A percentile compares a stretch with the other conserved stretches of the same genome.
These are phyloP conservation scores for Pelargonium nanum DNA, from an alignment of 345 rosid species.

Conservation along the genomic window DNA sequence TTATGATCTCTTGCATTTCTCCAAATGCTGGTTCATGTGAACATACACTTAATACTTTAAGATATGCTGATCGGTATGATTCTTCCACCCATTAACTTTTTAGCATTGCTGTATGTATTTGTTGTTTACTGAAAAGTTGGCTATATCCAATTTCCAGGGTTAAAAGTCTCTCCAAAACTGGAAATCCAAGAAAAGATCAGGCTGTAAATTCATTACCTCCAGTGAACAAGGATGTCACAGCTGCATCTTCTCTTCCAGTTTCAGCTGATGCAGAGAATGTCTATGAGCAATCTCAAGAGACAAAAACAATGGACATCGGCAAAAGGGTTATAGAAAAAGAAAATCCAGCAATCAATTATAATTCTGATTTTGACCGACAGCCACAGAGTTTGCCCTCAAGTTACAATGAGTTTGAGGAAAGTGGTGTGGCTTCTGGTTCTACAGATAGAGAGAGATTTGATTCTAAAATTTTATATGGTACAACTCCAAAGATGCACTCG, in stretches of 20 bases:
- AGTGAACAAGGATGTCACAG: constrained; percentile 42
- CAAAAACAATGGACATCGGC: constrained; percentile 36
- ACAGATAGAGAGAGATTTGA: constrained; percentile 53
- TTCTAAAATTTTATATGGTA: constrained; percentile 29
- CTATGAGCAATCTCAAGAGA: constrained; percentile 47
- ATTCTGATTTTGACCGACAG: constrained; percentile 40
- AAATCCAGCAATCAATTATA: constrained; percentile 27
- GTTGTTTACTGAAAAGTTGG: constrained; percentile 6
- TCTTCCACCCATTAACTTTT: constrained; percentile 2
- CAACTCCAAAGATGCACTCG: constrained; percentile 33
- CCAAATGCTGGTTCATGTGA: constrained; percentile 97
- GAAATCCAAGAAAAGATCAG: constrained; percentile 71
- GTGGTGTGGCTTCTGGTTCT: constrained; percentile 34
- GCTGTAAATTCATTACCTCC: constrained; percentile 32
- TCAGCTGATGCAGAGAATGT: constrained; percentile 39
- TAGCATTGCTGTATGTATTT: background rate
- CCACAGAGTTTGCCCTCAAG: constrained; percentile 35
- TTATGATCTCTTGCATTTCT: constrained; percentile 93
- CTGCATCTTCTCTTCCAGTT: constrained; percentile 33
- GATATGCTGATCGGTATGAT: constrained; percentile 88
- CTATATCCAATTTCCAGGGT: constrained; percentile 46
- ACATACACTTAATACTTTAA: constrained; percentile 82
- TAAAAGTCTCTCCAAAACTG: constrained; percentile 89
- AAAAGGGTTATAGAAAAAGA: constrained; percentile 65
- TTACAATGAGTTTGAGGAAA: constrained; percentile 48